Evolutionary conservation across 202 grass and related monocot genomes (phyloP), one percentile per base, ranked within the genome.

Genomic region (Panicum virgatum): DNA sequence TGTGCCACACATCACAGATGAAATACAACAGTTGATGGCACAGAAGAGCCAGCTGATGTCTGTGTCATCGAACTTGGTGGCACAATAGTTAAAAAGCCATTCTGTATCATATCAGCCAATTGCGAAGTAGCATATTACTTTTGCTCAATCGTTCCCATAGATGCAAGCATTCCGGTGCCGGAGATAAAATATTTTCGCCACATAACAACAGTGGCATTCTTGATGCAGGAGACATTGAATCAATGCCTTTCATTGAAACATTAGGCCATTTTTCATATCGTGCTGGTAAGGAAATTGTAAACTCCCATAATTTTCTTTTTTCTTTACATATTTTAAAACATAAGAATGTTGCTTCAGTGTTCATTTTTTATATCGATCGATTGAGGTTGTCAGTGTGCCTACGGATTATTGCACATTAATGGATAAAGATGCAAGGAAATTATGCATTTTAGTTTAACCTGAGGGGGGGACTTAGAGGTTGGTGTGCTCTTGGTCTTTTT

Each of bases 231-330:
- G 96, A 99, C 69, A 94, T 96, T 50, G 96, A 99, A 87, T 99
- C 96, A 43, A 99, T 99, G 96, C 96, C 93, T 50, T 99, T 96
- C 59, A 96, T 96, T 30, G 96, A 99, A 90, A 93, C 96, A 72
- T 52, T 99, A 69, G 90, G 96, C 72, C 96, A 99, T 74, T 96
- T 99, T 86, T 99, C 93, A 13, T 96, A 92, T 69, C 93, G 85
- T 16, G 96, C 89, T 87, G 96, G 96, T 99, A 40, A 93, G 93
- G 43, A 73, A 66, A 48, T 20, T 66, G 44, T 27, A 27, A 62
- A 53, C 69, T 14, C 73, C 10, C 4, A 10, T 45, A 30, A 38
- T 36, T 43, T 23, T 39, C 54, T 69, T 26, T 45, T 4, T 69
- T 13, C 75, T 18, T 30, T 32, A 25, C 5, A 63, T 54, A 60